Base-by-base conservation (phyloP, 1,139 yeast species). In the Hansenula sp. region DNA sequence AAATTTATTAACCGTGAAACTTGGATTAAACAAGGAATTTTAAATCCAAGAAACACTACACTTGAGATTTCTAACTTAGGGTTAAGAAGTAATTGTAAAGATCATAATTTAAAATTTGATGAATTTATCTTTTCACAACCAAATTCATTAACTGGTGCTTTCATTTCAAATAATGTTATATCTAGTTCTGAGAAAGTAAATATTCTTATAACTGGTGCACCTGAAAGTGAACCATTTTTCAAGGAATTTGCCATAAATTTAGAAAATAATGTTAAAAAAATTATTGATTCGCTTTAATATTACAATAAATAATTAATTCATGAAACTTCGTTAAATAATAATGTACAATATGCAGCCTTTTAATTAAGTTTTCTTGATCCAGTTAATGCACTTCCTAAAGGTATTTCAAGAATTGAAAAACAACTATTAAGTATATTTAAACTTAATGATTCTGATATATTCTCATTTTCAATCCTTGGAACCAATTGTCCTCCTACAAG, bases 401-500 rank as follows among this genome's bases (percentile, higher is more conserved):
- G 50, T 24, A 43, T 42, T 24, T 47, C 50, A 32, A 37, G 39
- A 9, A 42, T 34, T 7, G 33, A 29, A 17, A 47, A 14, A 21
- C 32, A 42, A 4, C 37, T 34, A 16, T 39, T 22, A 8, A 47
- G 28, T 14, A 39, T 13, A 14, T 36, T 24, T 9, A 32, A 10
- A 4, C 22, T 25, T 3, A 36, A 34, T 17, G 36, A 14, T 25
- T 32, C 30, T 4, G 37, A 25, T 9, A 25, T n/a, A 14, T 19
- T 27, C 4, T 17, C 14, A 20, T 13, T 26, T 18, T 21, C 27
- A 21, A 21, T 16, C 27, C 36, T 39, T 7, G 42, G 42, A 21
- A 26, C 41, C 39, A 35, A 38, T 37, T 11, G 42, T 18, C 42
- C 45, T 18, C 53, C 53, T 19, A 40, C 22, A 11, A 29, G 30